These are phyloP conservation scores for Suhomyces yuchorum DNA, from an alignment of 1,139 yeast genomes.

Conservation along the genomic window DNA sequence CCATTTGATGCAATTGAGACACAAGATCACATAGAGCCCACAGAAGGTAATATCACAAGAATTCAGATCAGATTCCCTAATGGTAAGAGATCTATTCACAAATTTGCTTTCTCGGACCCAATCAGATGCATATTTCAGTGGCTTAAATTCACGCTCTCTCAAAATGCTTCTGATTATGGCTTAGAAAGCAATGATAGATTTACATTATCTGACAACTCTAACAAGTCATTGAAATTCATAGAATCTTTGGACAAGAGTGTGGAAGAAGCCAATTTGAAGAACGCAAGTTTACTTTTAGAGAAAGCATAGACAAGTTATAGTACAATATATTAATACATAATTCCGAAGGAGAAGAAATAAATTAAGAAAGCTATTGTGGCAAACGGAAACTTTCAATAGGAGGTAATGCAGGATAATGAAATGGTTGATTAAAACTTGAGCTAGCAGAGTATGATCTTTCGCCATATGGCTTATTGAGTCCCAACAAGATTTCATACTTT, in stretches of 20 bases:
- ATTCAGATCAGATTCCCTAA: constrained; percentile 86
- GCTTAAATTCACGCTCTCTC: constrained; percentile 55
- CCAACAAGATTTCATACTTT: constrained; percentile 17
- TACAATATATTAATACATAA: constrained; percentile 11
- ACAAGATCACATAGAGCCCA: constrained; percentile 60
- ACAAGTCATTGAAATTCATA: constrained; percentile 66
- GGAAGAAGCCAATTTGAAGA: constrained; percentile 76
- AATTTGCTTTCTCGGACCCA: constrained; percentile 51
- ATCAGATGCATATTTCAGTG: constrained; percentile 46
- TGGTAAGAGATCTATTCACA: constrained; percentile 79
- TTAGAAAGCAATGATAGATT: constrained; percentile 41
- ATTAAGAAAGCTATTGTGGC: constrained; percentile 1
- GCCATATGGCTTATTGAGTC: constrained; percentile 12
- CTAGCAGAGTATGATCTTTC: constrained; percentile 12
- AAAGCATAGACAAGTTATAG: constrained; percentile 16
- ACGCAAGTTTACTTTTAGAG: constrained; percentile 80
- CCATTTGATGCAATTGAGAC: constrained; percentile 51
- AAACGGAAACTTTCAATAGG: constrained; percentile 29
- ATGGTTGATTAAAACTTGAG: constrained; percentile 3
- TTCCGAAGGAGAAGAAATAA: constrained; percentile 10
- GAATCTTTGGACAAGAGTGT: constrained; percentile 60
- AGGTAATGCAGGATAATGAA: constrained; percentile 24
- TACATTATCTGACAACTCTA: constrained; percentile 60
- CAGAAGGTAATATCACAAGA: constrained; percentile 65
- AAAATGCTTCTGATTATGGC: constrained; percentile 56